These are phyloP conservation scores for Colletotrichum lentis DNA, from an alignment of 2,329 filamentous ascomycete species.

Conservation along the genomic window DNA sequence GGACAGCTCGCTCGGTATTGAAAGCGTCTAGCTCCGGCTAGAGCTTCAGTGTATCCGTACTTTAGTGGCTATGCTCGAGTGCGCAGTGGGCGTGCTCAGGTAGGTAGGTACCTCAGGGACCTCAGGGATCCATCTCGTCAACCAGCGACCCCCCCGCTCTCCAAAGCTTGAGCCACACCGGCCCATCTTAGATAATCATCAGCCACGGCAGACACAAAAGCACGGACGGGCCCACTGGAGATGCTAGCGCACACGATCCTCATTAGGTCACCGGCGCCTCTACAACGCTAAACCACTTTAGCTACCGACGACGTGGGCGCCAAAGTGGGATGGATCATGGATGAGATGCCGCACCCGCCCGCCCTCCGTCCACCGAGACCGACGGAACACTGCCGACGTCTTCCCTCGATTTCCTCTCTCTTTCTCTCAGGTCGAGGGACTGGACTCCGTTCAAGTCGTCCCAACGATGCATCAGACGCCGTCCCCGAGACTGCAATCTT, in stretches of 20 bases:
- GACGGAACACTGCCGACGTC: conserved; percentile 18
- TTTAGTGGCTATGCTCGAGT: conserved; percentile 10
- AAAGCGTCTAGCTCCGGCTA: conserved; percentile 8
- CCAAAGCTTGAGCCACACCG: conserved; percentile 1
- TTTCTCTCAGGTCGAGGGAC: conserved; percentile 7
- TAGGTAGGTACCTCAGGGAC: neutral
- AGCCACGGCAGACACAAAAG: neutral
- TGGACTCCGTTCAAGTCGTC: neutral
- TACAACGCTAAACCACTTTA: conserved; percentile 34
- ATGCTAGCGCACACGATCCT: neutral
- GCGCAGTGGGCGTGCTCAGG: neutral
- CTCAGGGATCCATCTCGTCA: too few species aligned
- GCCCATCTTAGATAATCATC: neutral
- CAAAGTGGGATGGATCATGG: conserved; percentile 26
- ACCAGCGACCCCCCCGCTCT: neutral
- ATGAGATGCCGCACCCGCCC: neutral
- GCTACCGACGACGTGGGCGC: conserved; percentile 32
- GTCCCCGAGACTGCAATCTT: conserved; percentile 5
- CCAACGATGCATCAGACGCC: conserved; percentile 21
- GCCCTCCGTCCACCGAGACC: conserved; percentile 18
- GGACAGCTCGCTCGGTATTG: conserved; percentile 30
- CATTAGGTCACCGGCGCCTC: conserved; percentile 33
- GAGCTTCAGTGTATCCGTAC: neutral
- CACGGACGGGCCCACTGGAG: neutral
- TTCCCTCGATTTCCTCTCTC: neutral